phyloP scores from a whole-genome alignment of 2,329 filamentous ascomycete species.

The Botryotinia narcissicola region DNA sequence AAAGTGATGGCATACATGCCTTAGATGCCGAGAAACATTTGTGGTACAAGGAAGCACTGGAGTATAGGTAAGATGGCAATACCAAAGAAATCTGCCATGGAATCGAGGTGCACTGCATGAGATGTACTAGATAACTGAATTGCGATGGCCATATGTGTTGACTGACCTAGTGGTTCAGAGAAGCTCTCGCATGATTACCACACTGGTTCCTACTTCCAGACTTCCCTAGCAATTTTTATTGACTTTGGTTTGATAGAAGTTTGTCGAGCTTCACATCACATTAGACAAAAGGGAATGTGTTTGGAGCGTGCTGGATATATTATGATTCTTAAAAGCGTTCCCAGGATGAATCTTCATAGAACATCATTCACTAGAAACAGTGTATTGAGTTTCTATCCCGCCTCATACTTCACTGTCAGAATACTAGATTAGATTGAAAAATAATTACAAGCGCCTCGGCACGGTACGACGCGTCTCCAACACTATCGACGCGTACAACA shows the following conservation, averaged over 20 bases:
- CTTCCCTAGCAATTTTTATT: background rate
- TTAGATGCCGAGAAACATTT: background rate
- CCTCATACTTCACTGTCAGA: background rate
- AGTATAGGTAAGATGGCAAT: background rate
- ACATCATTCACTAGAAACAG: background rate
- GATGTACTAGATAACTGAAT: too few relatives aligned
- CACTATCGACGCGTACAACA: background rate
- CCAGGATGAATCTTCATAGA: background rate
- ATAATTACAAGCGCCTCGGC: background rate
- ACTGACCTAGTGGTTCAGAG: background rate
- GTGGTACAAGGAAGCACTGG: background rate
- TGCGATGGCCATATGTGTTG: background rate
- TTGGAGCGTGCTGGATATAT: background rate
- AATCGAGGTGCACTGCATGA: background rate
- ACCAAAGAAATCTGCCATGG: background rate
- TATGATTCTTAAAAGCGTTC: background rate
- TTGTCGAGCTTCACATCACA: background rate
- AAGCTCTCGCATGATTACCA: background rate
- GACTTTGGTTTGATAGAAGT: background rate
- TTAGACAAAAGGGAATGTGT: too few relatives aligned
- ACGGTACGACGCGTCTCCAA: background rate
- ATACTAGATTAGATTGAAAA: background rate
- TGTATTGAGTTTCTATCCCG: background rate
- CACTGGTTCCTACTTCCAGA: background rate
- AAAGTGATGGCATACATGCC: background rate